Evolutionary conservation across 257 asterid species (phyloP).

Genomic region (Salvia miltiorrhiza): DNA sequence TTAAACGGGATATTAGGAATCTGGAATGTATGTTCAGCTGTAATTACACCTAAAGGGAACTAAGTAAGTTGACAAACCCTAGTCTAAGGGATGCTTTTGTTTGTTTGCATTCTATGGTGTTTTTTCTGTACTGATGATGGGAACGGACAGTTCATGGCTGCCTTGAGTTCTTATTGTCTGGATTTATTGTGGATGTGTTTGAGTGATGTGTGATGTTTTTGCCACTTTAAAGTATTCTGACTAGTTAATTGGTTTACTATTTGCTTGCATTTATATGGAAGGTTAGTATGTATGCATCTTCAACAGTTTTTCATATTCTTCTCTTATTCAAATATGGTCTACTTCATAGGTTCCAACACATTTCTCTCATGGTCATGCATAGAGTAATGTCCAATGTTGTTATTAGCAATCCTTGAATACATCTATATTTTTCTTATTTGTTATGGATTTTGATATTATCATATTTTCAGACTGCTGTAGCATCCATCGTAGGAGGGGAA

Average conservation of each 20-base stretch:
- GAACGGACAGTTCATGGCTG: not conserved
- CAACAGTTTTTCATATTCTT: not conserved
- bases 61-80: not conserved
- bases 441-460: constrained; percentile 11
- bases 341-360: not conserved
- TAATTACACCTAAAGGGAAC: not conserved
- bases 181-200: not conserved
- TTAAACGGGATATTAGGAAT: not conserved
- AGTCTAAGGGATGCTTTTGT: not conserved
- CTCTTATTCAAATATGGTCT: not conserved
- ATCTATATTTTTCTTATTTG: not conserved
- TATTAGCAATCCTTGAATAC: not conserved
- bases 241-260: not conserved
- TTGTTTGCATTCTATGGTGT: not conserved
- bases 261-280: not conserved
- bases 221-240: not conserved
- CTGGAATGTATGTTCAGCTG: not conserved
- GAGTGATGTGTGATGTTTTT: constrained; percentile 1
- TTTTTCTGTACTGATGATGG: not conserved
- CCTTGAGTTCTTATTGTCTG: not conserved
- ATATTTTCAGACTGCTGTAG: constrained; percentile 71
- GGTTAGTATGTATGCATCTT: not conserved
- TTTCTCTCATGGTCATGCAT: not conserved
- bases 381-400: not conserved
- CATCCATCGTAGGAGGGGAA: constrained; percentile 66